Conservation (phyloP, 768 basidiomycete species). For the Sporobolomyces phaffii region DNA sequence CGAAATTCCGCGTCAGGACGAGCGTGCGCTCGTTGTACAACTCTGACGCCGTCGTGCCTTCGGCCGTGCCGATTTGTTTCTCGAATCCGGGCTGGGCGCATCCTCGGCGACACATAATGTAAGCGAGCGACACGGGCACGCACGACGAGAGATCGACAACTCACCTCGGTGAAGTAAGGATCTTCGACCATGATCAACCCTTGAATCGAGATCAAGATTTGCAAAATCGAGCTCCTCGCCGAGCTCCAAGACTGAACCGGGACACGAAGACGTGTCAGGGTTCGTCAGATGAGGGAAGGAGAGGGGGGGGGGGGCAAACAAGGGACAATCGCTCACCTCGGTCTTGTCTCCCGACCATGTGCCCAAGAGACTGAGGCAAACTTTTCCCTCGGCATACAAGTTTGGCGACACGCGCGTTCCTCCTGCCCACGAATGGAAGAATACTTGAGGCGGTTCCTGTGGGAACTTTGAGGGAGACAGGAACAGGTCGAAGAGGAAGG, state of each 20-base stretch:
- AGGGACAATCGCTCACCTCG: conserved; percentile 13
- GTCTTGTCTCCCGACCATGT: conserved; percentile 68
- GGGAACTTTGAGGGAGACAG: conserved; percentile 61
- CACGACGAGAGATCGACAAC: neutral
- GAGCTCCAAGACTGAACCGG: conserved; percentile 75
- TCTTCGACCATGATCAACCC: conserved; percentile 87
- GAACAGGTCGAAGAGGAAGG: conserved; percentile 90
- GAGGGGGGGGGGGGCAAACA: too few species aligned
- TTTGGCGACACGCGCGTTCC: conserved; percentile 50
- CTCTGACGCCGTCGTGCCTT: conserved; percentile 84
- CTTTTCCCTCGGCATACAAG: conserved; percentile 76
- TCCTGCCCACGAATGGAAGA: conserved; percentile 81
- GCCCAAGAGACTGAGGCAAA: conserved; percentile 22
- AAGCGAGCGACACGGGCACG: too few species aligned
- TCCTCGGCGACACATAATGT: conserved; percentile 49
- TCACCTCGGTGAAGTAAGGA: conserved; percentile 58
- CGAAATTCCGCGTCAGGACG: conserved; percentile 80
- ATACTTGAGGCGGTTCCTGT: conserved; percentile 65
- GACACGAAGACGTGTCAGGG: too few species aligned
- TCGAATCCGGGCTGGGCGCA: conserved; percentile 92
- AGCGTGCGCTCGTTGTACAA: conserved; percentile 90
- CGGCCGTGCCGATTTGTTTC: conserved; percentile 80
- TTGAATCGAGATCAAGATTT: conserved; percentile 89
- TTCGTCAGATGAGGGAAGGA: too few species aligned
- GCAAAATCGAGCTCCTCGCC: conserved; percentile 73